phyloP scores from a whole-genome alignment of 2,329 filamentous ascomycete genomes.

The Fusarium nygamai region DNA sequence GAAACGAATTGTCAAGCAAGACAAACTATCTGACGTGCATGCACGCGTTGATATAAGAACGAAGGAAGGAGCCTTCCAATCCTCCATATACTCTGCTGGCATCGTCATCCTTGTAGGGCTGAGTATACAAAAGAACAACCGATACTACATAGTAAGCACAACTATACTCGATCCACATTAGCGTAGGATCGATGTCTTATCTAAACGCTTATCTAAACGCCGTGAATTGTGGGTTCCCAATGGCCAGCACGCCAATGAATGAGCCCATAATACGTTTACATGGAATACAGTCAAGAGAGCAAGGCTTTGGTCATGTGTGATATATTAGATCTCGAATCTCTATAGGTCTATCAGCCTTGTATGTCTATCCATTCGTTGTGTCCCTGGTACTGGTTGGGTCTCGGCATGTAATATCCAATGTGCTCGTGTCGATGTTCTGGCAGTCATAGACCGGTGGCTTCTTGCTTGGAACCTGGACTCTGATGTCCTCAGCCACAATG shows the following conservation, averaged over 20 bases:
- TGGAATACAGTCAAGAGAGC: neutral
- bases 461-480: slow-evolving; percentile 36
- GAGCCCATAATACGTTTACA: neutral
- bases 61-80: neutral
- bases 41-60: neutral
- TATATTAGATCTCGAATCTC: no score
- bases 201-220: neutral
- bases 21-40: neutral
- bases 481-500: slow-evolving; percentile 37
- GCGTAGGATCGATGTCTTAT: neutral
- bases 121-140: neutral
- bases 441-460: slow-evolving; percentile 39
- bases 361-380: slow-evolving; percentile 9
- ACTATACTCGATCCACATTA: neutral
- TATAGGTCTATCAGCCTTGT: neutral
- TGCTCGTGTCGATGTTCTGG: slow-evolving; percentile 25
- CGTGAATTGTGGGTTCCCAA: neutral
- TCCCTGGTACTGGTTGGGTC: slow-evolving; percentile 17
- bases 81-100: neutral
- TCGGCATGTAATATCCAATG: slow-evolving; percentile 35
- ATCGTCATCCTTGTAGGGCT: neutral
- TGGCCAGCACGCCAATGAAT: no score
- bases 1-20: neutral
- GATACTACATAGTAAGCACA: neutral
- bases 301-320: neutral